phyloP scores from a whole-genome alignment of 345 rosid species.

The Physaria fendleri region DNA sequence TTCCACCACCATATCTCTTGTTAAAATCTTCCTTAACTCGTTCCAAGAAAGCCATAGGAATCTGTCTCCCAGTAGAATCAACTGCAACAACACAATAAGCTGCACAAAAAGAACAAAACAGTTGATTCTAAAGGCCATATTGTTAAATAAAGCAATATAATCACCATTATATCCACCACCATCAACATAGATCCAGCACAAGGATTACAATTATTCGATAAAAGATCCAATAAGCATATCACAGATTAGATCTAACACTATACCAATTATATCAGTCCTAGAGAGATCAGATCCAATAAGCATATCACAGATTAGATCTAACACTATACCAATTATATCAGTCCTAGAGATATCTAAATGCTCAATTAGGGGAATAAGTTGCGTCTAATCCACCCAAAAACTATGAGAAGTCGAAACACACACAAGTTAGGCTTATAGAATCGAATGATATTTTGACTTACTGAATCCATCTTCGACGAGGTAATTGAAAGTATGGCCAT shows the following conservation, averaged over 20 bases:
- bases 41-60: slow-evolving; percentile 88
- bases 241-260: slow-evolving; percentile 9
- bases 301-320: no score
- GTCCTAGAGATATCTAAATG: no score
- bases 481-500: slow-evolving; percentile 79
- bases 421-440: background rate
- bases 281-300: no score
- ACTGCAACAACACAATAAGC: slow-evolving; percentile 93
- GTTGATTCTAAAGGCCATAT: no score
- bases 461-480: slow-evolving; percentile 77
- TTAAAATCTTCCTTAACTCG: slow-evolving; percentile 86
- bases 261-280: no score
- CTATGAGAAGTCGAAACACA: background rate
- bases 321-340: no score
- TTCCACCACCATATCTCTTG: slow-evolving; percentile 85
- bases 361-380: no score
- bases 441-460: slow-evolving; percentile 26
- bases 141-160: no score
- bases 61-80: slow-evolving; percentile 81
- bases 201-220: background rate
- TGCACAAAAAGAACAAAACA: slow-evolving; percentile 30
- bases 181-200: slow-evolving; percentile 21
- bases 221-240: slow-evolving; percentile 11
- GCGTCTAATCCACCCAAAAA: no score
- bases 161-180: background rate